Conservation (phyloP, 768 basidiomycete genomes). For the Panus rudis region DNA sequence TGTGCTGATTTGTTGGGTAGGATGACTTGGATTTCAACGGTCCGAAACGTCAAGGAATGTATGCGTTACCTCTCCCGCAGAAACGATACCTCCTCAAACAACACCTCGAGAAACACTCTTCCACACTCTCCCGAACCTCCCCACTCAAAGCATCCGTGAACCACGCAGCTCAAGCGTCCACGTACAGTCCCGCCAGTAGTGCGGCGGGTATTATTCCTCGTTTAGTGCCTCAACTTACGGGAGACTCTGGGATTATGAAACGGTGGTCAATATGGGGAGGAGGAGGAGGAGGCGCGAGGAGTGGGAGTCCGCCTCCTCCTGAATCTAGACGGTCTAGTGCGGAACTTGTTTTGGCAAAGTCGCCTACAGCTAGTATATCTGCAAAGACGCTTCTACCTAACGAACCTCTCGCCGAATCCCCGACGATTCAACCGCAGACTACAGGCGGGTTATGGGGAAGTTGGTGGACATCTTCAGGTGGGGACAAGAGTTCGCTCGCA, state of each 20-base stretch:
- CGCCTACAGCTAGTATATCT: background rate
- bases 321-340: slow-evolving; percentile 30
- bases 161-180: slow-evolving; percentile 29
- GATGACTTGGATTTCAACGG: slow-evolving; percentile 69
- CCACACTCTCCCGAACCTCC: slow-evolving; percentile 25
- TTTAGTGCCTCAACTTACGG: slow-evolving; percentile 69
- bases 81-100: slow-evolving; percentile 64
- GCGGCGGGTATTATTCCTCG: slow-evolving; percentile 49
- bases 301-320: slow-evolving; percentile 27
- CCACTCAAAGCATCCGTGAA: slow-evolving; percentile 18
- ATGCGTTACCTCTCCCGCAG: slow-evolving; percentile 49
- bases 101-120: slow-evolving; percentile 35
- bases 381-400: no score
- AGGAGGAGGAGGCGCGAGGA: slow-evolving; percentile 38
- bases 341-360: slow-evolving; percentile 25
- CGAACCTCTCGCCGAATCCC: slow-evolving; percentile 14
- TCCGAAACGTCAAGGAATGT: slow-evolving; percentile 57
- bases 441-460: slow-evolving; percentile 73
- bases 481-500: slow-evolving; percentile 35
- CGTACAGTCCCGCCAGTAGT: slow-evolving; percentile 56
- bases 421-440: slow-evolving; percentile 49
- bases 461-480: slow-evolving; percentile 71
- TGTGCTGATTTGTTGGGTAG: slow-evolving; percentile 30
- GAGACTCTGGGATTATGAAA: slow-evolving; percentile 59
- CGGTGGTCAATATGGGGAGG: slow-evolving; percentile 62